Base-by-base conservation (phyloP, 345 rosid species). In the Boechera retrofracta region DNA sequence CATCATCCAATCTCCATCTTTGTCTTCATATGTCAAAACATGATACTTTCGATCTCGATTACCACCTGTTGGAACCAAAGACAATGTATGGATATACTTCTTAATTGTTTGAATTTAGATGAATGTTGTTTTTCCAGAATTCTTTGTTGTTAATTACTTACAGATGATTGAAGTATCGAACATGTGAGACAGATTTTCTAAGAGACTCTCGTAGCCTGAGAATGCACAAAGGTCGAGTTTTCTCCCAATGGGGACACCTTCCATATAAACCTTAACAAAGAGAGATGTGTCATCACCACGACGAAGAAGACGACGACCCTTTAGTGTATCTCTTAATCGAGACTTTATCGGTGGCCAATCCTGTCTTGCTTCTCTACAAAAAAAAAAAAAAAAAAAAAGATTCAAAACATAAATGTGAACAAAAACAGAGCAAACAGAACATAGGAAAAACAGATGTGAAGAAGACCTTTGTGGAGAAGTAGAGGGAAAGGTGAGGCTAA, bases 211-310 rank as follows among this genome's bases (percentile, higher is more conserved):
- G 35, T 86, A 86, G 62, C 82, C 67, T 18, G 78, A 74, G 73
- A 81, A 85, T 42, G 85, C 83, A 18, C 82, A 83, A 75, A 89
- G 81, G 54, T 89, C 86, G 8, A 89, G 77, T 51, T 89, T 89
- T 73, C 93, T 86, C 9, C 93, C 93, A 60, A 89, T 89, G 53
- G 87, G 87, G 47, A 82, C 74, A 7, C 91, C 93, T 48, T 87
- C 93, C 88, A 87, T 87, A 76, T 89, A 85, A 67, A 89, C 90
- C 85, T 89, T 89, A 52, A 86, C 83, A 77, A 80, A 86, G 21
- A 81, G 66, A 72, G 80, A 79, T 72, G 69, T 41, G 10, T 72
- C 41, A 12, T 72, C 54, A 42, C 56, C 35, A 11, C 73, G 51
- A 49, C 13, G 55, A 78, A 42, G n/a, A 57, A 15, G 69, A 51